Evolutionary conservation across 139 green algal genomes (phyloP), one percentile per base, ranked within the genome.

Genomic region (Tetradesmus obliquus): DNA sequence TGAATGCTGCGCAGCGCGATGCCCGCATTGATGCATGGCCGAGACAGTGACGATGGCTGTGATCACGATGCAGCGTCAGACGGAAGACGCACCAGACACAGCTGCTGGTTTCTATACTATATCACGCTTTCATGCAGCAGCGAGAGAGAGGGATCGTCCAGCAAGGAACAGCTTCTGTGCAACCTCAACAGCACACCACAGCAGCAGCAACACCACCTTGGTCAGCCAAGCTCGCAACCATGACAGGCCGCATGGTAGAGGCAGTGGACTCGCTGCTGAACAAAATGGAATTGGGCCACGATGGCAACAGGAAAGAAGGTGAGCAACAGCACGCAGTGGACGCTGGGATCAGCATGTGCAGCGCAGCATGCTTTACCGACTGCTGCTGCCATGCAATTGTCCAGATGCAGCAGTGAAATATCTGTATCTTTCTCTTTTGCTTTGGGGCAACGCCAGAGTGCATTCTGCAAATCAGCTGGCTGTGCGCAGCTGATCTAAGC

Each of bases 231-330:
- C 2, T 71, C 60, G 60, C 60, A 13, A 71, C 3, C 60, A 71
- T 71, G 60, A 88, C 84, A n/a, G 84, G 84, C 24, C 24, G n/a
- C 5, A 15, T 88, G 3, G 24, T 88, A 3, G 84, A 88, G 51
- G 84, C 24, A 2, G 24, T 88, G 10, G 84, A 88, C 51, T 55
- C 84, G 7, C 58, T 80, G 13, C 76, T 88, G 69, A 69, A 51
- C 51, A 90, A 83, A 69, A 90, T 90, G 86, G 86, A 58, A 24
- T 58, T 90, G 51, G 86, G 86, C 66, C 66, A 82, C 20, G 86
- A 90, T 51, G 86, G 86, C 86, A 80, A 45, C 1, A 53, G 54
- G 9, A 19, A 12, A 32, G 82, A 86, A 69, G 69, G 82, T 86
- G 54, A 57, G 79, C 10, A 15, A 9, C 7, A 55, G 6, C 79